These are phyloP conservation scores for Agaricus sinodeliciosus DNA, from an alignment of 768 basidiomycete genomes.

Conservation along the genomic window DNA sequence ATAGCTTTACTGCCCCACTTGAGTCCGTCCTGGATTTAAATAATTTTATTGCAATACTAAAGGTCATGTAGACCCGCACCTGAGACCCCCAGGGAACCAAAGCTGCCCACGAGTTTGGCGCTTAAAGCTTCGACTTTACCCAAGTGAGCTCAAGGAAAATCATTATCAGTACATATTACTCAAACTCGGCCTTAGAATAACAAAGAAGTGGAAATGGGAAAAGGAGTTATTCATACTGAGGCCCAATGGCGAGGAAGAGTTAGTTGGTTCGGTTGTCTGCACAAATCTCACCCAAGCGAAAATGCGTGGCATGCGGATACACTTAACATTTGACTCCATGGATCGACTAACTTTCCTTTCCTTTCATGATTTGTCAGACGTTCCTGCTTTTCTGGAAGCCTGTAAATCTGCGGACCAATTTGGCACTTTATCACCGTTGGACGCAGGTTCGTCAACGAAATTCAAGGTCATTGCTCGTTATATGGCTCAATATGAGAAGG, in stretches of 20 bases:
- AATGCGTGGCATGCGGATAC: conserved; percentile 7
- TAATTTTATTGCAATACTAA: background rate
- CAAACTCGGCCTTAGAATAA: conserved; percentile 31
- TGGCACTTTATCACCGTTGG: conserved; percentile 32
- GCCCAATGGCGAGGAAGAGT: conserved; percentile 28
- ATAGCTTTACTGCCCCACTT: conserved; percentile 5
- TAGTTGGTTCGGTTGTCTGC: conserved; percentile 28
- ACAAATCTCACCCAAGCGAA: conserved; percentile 6
- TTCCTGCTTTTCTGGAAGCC: conserved; percentile 39
- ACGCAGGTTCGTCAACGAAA: background rate
- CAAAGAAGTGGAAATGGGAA: conserved; percentile 61
- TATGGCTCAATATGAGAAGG: conserved; percentile 43
- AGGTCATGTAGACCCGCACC: conserved; percentile 1
- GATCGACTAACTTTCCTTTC: conserved; percentile 16
- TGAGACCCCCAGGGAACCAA: conserved; percentile 7
- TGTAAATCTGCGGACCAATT: conserved; percentile 47
- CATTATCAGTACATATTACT: background rate
- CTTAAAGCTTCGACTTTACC: conserved; percentile 1
- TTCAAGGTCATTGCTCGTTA: conserved; percentile 17
- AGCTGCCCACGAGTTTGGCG: background rate
- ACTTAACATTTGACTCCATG: conserved; percentile 8
- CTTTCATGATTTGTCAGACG: conserved; percentile 42
- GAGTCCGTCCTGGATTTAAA: conserved; percentile 6
- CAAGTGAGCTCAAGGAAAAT: background rate
- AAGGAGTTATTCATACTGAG: conserved; percentile 44